Evolutionary conservation across 176 grass and related monocot genomes (phyloP).

Genomic region (Canna indica): DNA sequence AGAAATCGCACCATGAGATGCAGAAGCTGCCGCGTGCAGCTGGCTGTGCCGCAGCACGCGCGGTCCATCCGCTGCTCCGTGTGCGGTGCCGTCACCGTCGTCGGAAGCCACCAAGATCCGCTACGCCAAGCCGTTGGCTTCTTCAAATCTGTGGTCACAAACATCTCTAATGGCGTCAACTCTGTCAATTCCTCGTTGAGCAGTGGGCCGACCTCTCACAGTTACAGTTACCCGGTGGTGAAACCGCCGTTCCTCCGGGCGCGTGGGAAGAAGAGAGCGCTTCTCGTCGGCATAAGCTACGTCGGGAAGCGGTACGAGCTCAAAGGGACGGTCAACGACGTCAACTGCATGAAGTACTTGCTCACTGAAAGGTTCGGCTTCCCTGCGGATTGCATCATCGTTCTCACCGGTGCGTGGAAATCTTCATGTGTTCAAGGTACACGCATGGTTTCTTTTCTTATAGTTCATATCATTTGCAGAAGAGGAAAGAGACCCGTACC

Average conservation of each 20-base stretch:
- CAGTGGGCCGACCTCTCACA: not conserved
- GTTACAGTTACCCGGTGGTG: not conserved
- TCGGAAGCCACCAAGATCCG: conserved; percentile 29
- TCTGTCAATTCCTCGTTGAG: not conserved
- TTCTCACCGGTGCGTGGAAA: conserved; percentile 54
- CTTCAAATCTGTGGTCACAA: conserved; percentile 39
- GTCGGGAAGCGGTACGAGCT: conserved; percentile 48
- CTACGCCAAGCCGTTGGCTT: conserved; percentile 39
- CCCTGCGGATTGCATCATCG: conserved; percentile 39
- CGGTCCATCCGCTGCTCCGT: conserved; percentile 46
- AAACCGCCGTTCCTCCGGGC: conserved; percentile 25
- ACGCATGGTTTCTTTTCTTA: not conserved
- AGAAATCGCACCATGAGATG: conserved; percentile 24
- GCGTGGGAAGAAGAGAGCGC: conserved; percentile 52
- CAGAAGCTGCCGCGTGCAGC: conserved; percentile 34
- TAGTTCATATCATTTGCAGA: conserved; percentile 20
- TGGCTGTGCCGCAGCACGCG: conserved; percentile 21
- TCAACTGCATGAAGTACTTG: conserved; percentile 49
- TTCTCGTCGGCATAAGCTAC: conserved; percentile 85
- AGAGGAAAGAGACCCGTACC: conserved; percentile 29
- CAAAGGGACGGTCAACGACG: conserved; percentile 69
- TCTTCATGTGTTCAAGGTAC: not conserved
- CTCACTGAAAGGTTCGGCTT: conserved; percentile 48
- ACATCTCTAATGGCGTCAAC: conserved; percentile 4
- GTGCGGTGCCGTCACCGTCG: conserved; percentile 34